Evolutionary conservation across 1,284 basidiomycete genomes (phyloP).

Genomic region (Mycena citricolor): DNA sequence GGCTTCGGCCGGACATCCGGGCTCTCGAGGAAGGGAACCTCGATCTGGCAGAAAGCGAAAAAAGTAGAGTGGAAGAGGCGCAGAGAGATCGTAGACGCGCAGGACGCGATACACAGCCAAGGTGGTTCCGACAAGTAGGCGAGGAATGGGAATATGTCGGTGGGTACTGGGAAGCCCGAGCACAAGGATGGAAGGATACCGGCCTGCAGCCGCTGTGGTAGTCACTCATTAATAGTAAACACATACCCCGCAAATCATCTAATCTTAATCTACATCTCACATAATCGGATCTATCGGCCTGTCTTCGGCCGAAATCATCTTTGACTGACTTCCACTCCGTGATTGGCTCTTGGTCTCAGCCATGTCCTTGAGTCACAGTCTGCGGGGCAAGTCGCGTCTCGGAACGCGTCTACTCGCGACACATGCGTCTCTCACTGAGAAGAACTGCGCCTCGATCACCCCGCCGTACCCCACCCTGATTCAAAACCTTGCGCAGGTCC

Average conservation of each 20-base stretch:
- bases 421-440: slow-evolving; percentile 51
- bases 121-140: slow-evolving; percentile 72
- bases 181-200: slow-evolving; percentile 57
- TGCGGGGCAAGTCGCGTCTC: slow-evolving; percentile 20
- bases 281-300: no score
- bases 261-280: slow-evolving; percentile 3
- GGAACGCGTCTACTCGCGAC: slow-evolving; percentile 48
- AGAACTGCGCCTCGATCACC: slow-evolving; percentile 78
- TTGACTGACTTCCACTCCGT: not conserved
- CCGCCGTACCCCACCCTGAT: slow-evolving; percentile 86
- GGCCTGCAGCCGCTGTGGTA: slow-evolving; percentile 60
- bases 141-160: slow-evolving; percentile 77
- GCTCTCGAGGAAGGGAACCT: slow-evolving; percentile 83
- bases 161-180: slow-evolving; percentile 81
- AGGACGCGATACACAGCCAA: slow-evolving; percentile 55
- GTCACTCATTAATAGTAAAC: not conserved
- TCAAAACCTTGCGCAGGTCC: slow-evolving; percentile 73
- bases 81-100: slow-evolving; percentile 65
- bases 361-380: not conserved
- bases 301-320: not conserved
- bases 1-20: slow-evolving; percentile 82
- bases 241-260: no score
- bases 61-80: slow-evolving; percentile 72
- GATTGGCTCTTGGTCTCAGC: not conserved
- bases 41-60: slow-evolving; percentile 76